These are phyloP conservation scores for Elsinoe perseae DNA, from an alignment of 2,329 filamentous ascomycete genomes.

Conservation along the genomic window DNA sequence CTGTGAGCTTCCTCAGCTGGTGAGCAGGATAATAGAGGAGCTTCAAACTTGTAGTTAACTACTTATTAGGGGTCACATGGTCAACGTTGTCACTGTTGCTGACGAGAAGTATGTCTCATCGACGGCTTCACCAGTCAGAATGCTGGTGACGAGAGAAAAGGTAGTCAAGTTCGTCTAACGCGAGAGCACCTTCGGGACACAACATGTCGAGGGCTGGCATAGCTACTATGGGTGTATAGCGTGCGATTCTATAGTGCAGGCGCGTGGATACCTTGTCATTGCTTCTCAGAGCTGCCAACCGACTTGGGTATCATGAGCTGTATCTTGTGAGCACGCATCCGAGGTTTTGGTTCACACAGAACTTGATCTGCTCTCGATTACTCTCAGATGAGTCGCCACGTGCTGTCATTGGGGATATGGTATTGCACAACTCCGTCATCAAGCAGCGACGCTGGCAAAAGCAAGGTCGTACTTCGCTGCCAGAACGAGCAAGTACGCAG, in stretches of 20 bases:
- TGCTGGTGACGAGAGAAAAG: background rate
- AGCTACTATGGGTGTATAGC: background rate
- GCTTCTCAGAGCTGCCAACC: background rate
- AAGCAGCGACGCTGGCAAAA: background rate
- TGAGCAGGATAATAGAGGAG: background rate
- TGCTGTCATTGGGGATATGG: background rate
- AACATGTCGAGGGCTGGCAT: background rate
- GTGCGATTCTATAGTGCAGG: background rate
- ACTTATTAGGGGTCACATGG: background rate
- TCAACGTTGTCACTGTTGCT: background rate
- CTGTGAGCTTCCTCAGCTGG: background rate
- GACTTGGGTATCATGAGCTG: background rate
- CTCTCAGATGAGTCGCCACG: background rate
- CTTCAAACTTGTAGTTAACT: background rate
- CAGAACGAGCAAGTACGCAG: too few relatives aligned
- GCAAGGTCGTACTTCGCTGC: too few relatives aligned
- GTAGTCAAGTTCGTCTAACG: background rate
- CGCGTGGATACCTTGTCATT: background rate
- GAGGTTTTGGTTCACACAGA: background rate
- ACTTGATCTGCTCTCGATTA: background rate
- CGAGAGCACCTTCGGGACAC: background rate
- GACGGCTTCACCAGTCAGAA: background rate
- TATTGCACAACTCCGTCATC: background rate
- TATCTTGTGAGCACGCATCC: background rate
- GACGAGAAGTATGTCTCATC: background rate